Percentiles rank a stretch among this genome's conserved stretches.
Evolutionary conservation across 176 grass and related monocot genomes (phyloP).

Genomic region (Triticum dicoccoides): DNA sequence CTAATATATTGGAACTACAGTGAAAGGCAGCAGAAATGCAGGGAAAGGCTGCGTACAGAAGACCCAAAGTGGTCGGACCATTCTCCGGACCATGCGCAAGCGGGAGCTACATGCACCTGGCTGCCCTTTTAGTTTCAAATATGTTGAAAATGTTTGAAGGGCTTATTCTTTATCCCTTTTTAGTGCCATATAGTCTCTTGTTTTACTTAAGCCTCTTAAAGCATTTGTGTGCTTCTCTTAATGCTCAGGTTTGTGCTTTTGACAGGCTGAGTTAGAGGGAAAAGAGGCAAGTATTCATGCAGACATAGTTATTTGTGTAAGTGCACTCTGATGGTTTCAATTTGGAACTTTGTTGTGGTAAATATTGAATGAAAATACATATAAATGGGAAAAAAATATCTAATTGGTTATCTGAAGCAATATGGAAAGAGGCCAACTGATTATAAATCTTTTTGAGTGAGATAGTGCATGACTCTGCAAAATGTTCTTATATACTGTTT

Average conservation of each 20-base stretch:
- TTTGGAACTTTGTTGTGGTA: neutral
- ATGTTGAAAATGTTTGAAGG: neutral
- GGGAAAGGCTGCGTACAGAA: no score
- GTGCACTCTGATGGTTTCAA: slow-evolving; percentile 2
- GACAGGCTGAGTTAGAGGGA: slow-evolving; percentile 64
- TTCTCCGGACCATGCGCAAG: no score
- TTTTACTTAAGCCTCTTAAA: neutral
- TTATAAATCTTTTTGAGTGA: neutral
- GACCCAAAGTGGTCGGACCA: no score
- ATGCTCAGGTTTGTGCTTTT: slow-evolving; percentile 29
- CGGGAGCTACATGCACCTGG: no score
- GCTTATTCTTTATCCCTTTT: neutral
- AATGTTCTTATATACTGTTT: neutral
- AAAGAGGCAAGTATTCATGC: slow-evolving; percentile 56
- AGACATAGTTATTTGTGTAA: slow-evolving; percentile 81
- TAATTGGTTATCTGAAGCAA: slow-evolving; percentile 14
- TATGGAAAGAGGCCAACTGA: neutral
- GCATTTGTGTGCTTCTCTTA: slow-evolving; percentile 1
- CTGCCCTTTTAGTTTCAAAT: neutral
- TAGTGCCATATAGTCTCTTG: neutral
- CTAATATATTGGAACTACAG: neutral
- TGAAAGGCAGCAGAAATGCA: no score
- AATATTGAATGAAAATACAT: slow-evolving; percentile 16
- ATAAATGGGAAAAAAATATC: neutral
- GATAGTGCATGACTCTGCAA: neutral